Percentiles rank a stretch among this genome's conserved stretches.
phyloP scores from a whole-genome alignment of 1,139 yeast genomes.

The Taphrina flavorubra region DNA sequence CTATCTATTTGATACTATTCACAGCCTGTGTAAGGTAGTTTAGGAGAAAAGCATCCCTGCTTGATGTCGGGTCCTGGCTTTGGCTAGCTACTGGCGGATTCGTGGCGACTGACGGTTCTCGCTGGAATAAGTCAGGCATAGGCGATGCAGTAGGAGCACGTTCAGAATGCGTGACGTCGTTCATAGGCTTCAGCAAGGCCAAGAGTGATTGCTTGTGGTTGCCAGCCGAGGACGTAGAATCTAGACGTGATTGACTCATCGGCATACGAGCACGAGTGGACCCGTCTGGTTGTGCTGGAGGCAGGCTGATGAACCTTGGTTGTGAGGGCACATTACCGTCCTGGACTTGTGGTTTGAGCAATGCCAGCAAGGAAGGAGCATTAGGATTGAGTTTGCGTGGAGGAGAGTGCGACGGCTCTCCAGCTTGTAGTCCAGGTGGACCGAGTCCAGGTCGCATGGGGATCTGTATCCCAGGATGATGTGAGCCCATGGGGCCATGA shows the following conservation, averaged over 20 bases:
- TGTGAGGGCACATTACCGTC: not conserved
- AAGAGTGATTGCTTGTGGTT: conserved; percentile 33
- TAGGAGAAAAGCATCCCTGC: conserved; percentile 21
- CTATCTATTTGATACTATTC: not conserved
- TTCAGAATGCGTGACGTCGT: not conserved
- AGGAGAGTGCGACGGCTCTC: conserved; percentile 3
- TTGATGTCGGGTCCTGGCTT: not conserved
- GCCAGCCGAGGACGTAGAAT: not conserved
- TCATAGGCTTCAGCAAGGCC: conserved; percentile 20
- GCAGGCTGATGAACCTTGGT: not conserved
- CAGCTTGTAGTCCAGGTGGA: conserved; percentile 13
- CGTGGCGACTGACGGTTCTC: not conserved
- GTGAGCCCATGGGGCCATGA: not conserved
- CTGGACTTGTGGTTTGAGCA: conserved; percentile 17
- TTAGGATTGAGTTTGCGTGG: conserved; percentile 23
- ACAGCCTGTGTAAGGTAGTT: conserved; percentile 21
- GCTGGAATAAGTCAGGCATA: not conserved
- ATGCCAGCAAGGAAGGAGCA: conserved; percentile 30
- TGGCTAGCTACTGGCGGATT: not conserved
- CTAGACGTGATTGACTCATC: conserved; percentile 1
- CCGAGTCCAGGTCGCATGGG: conserved; percentile 14
- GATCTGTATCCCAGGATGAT: not conserved
- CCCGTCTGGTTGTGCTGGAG: conserved; percentile 10
- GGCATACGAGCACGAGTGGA: conserved; percentile 12
- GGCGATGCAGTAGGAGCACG: not conserved